Percentiles rank a stretch among this genome's conserved stretches.
phyloP scores from a whole-genome alignment of 176 grass and related monocot species.

The Elymus sibiricus region DNA sequence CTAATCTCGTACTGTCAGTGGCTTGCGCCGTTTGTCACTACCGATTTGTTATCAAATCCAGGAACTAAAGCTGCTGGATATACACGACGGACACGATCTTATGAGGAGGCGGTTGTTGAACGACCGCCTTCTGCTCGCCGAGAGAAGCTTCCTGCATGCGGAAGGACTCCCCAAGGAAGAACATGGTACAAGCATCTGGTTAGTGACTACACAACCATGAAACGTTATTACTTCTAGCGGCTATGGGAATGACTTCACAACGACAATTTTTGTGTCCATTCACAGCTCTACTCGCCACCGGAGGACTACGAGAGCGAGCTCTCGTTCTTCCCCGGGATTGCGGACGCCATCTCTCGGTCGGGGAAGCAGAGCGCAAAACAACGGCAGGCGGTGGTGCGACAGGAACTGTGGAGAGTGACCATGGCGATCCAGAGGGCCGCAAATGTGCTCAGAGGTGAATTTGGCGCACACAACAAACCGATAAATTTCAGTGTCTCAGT shows the following conservation, averaged over 20 bases:
- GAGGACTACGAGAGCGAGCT: slow-evolving; percentile 74
- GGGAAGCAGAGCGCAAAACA: slow-evolving; percentile 10
- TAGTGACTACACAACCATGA: slow-evolving; percentile 11
- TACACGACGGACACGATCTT: neutral
- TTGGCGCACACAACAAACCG: neutral
- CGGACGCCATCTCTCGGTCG: slow-evolving; percentile 53
- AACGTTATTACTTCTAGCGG: neutral
- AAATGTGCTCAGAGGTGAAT: slow-evolving; percentile 55
- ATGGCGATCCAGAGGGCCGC: slow-evolving; percentile 66
- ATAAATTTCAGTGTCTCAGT: neutral
- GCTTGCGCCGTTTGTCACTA: neutral
- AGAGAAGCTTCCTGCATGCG: slow-evolving; percentile 86
- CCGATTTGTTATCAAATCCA: slow-evolving; percentile 31
- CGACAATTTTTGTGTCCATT: neutral
- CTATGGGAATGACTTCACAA: neutral
- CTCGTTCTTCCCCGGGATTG: slow-evolving; percentile 72
- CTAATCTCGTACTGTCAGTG: neutral
- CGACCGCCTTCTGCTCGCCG: slow-evolving; percentile 81
- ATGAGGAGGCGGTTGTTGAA: slow-evolving; percentile 61
- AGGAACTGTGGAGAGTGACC: slow-evolving; percentile 71
- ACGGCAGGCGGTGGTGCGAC: slow-evolving; percentile 12
- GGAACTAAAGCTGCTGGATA: slow-evolving; percentile 46
- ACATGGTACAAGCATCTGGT: slow-evolving; percentile 96
- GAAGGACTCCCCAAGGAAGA: slow-evolving; percentile 80
- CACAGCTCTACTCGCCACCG: slow-evolving; percentile 79